phyloP scores from a whole-genome alignment of 495 filamentous ascomycete genomes.

The Jackrogersella minutella region DNA sequence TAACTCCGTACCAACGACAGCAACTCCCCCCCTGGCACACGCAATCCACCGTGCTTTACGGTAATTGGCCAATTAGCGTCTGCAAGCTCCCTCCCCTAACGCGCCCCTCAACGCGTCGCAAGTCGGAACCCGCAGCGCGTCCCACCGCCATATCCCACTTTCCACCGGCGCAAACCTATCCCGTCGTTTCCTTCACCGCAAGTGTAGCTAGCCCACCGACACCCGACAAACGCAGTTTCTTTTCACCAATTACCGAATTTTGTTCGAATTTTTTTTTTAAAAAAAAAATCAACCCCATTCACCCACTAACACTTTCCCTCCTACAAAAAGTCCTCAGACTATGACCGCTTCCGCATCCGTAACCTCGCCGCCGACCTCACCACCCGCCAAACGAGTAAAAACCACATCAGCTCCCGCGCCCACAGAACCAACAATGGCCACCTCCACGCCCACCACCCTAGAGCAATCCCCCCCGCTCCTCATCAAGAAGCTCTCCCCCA shows the following conservation, averaged over 20 bases:
- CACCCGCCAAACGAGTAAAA: constrained; percentile 59
- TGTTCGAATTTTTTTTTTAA: too few species aligned
- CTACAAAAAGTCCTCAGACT: constrained; percentile 39
- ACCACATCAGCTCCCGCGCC: constrained; percentile 36
- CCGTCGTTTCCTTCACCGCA: constrained; percentile 25
- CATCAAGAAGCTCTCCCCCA: constrained; percentile 83
- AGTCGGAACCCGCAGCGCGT: constrained; percentile 44
- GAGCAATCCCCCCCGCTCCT: constrained; percentile 73
- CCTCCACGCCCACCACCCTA: constrained; percentile 19
- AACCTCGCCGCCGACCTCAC: constrained; percentile 54
- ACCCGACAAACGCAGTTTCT: neutral
- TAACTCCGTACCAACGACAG: neutral
- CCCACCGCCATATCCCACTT: constrained; percentile 40
- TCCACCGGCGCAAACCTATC: constrained; percentile 1
- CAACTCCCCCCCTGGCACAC: constrained; percentile 6
- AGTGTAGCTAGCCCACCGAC: constrained; percentile 13
- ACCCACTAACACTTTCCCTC: too few species aligned
- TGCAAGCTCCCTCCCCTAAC: neutral
- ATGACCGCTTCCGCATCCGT: constrained; percentile 63
- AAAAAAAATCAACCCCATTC: too few species aligned
- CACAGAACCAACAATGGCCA: constrained; percentile 12
- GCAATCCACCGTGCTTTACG: neutral
- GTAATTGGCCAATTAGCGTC: constrained; percentile 34
- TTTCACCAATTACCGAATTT: neutral
- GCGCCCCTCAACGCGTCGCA: constrained; percentile 31